These are phyloP conservation scores for Talaromyces pinophilus DNA, from an alignment of 2,329 filamentous ascomycete species.

Conservation along the genomic window DNA sequence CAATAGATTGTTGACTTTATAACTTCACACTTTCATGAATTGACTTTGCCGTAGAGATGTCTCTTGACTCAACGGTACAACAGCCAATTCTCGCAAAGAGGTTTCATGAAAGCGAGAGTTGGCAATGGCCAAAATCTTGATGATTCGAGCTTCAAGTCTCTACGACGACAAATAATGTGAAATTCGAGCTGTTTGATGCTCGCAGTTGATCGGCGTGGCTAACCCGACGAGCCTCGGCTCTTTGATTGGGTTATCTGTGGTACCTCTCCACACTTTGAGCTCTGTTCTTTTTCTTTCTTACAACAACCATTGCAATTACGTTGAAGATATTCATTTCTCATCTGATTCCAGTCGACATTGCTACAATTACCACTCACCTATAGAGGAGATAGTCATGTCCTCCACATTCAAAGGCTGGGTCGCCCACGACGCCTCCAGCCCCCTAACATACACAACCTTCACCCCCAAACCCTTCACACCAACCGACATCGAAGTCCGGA, in stretches of 20 bases:
- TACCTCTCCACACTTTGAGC: background rate
- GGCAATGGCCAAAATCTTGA: background rate
- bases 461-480: constrained; percentile 53
- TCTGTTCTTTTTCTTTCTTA: background rate
- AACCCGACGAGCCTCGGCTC: constrained; percentile 4
- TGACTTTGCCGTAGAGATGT: background rate
- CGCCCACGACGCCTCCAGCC: constrained; percentile 37
- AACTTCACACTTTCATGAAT: background rate
- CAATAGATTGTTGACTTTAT: too few relatives aligned
- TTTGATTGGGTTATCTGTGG: background rate
- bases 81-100: background rate
- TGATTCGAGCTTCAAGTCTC: background rate
- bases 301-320: background rate
- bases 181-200: background rate
- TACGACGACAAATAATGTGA: background rate
- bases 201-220: background rate
- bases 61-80: background rate
- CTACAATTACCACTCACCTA: too few relatives aligned
- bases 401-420: constrained; percentile 44
- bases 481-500: constrained; percentile 65
- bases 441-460: constrained; percentile 39
- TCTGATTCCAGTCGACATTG: background rate
- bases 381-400: constrained; percentile 2
- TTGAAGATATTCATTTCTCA: background rate
- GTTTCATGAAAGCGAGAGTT: background rate